phyloP scores from a whole-genome alignment of 148 eudicot genomes.

The Chenopodium suecicum region DNA sequence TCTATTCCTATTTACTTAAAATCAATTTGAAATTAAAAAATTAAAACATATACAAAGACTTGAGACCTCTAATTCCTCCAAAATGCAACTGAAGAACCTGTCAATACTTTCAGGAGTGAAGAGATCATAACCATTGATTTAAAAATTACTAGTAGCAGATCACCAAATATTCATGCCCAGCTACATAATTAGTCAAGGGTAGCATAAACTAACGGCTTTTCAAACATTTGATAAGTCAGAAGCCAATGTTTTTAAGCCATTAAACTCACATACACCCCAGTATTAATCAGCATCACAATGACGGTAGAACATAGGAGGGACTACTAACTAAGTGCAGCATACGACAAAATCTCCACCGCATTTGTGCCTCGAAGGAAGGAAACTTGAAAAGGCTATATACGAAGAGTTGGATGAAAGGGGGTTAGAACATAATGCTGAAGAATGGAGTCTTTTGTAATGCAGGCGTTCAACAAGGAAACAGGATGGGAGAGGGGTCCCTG shows the following conservation, averaged over 20 bases:
- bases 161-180: neutral
- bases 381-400: slow-evolving; percentile 17
- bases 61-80: neutral
- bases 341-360: slow-evolving; percentile 27
- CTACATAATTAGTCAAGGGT: slow-evolving; percentile 17
- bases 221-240: slow-evolving; percentile 10
- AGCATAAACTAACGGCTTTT: slow-evolving; percentile 16
- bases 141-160: neutral
- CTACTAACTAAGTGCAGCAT: slow-evolving; percentile 12
- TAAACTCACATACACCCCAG: neutral
- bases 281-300: slow-evolving; percentile 19
- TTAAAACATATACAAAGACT: neutral
- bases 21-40: neutral
- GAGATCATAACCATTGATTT: slow-evolving; percentile 8
- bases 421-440: slow-evolving; percentile 11
- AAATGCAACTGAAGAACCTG: neutral
- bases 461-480: slow-evolving; percentile 66
- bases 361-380: neutral
- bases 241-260: slow-evolving; percentile 1
- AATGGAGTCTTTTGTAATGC: neutral
- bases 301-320: slow-evolving; percentile 7
- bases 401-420: slow-evolving; percentile 11
- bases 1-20: neutral
- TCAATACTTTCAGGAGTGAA: neutral
- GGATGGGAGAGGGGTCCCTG: slow-evolving; percentile 85